These are phyloP conservation scores for Carallia pectinifolia DNA, from an alignment of 345 rosid species.

Conservation along the genomic window DNA sequence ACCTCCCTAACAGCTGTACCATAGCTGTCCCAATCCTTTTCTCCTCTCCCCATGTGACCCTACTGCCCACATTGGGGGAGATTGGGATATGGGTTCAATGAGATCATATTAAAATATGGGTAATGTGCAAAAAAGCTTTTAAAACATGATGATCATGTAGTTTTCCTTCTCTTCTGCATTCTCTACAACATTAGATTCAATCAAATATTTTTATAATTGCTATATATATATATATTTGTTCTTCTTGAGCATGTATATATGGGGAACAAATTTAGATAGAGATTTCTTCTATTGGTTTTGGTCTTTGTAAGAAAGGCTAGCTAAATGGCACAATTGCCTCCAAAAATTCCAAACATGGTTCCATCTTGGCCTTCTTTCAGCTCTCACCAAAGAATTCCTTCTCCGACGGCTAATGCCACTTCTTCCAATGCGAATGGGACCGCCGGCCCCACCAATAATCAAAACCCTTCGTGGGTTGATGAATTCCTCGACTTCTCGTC, in stretches of 20 bases:
- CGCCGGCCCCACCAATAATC: background rate
- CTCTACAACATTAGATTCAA: background rate
- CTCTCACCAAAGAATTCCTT: constrained; percentile 41
- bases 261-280: too few species aligned
- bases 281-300: too few species aligned
- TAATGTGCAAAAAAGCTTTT: background rate
- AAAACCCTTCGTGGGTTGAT: constrained; percentile 30
- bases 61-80: constrained; percentile 31
- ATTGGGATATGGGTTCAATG: constrained; percentile 5
- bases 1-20: constrained; percentile 61
- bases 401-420: constrained; percentile 15
- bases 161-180: background rate
- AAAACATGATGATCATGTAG: background rate
- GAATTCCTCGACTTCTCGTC: constrained; percentile 39
- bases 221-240: too few species aligned
- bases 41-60: constrained; percentile 53
- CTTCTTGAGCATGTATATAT: too few species aligned
- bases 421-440: constrained; percentile 3
- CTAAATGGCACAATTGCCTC: constrained; percentile 87
- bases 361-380: constrained; percentile 69
- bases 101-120: background rate
- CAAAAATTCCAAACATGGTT: constrained; percentile 75
- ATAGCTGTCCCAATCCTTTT: constrained; percentile 62
- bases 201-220: too few species aligned
- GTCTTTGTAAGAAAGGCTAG: too few species aligned